Conservation (phyloP, 192 early-diverging fungal genomes). For the Phycomyces nitens region DNA sequence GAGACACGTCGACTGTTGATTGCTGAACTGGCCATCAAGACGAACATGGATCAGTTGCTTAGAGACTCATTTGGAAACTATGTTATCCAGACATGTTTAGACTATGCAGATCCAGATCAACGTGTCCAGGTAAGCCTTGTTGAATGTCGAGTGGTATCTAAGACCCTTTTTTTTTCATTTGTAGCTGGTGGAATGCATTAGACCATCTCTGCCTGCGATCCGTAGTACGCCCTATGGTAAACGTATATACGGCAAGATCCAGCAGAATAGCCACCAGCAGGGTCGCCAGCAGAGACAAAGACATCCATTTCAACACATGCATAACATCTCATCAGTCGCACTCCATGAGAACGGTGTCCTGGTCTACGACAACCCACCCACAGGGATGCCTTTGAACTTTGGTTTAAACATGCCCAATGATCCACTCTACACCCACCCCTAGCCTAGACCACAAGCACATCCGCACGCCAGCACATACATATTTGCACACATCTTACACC, state of each 20-base stretch:
- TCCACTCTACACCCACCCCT: too few relatives aligned
- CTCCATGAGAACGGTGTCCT: background rate
- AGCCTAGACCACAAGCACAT: too few relatives aligned
- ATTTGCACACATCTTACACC: too few relatives aligned
- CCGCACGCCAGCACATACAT: too few relatives aligned
- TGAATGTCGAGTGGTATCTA: too few relatives aligned
- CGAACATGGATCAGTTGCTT: conserved; percentile 72
- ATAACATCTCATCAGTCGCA: background rate
- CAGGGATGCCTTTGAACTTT: too few relatives aligned
- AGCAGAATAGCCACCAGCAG: conserved; percentile 45
- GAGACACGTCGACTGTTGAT: conserved; percentile 68
- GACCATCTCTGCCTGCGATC: conserved; percentile 74
- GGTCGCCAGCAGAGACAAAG: conserved; percentile 34
- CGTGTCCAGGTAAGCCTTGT: conserved; percentile 48
- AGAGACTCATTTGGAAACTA: conserved; percentile 89
- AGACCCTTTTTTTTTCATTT: background rate
- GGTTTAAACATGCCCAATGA: too few relatives aligned
- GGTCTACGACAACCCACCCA: background rate
- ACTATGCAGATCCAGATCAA: conserved; percentile 73
- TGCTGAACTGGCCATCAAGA: conserved; percentile 70
- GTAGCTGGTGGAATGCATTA: conserved; percentile 73
- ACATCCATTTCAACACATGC: conserved; percentile 17
- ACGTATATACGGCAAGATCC: conserved; percentile 80
- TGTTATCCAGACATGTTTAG: conserved; percentile 86
- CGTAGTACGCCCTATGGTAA: conserved; percentile 88